A percentile compares a stretch with the other conserved stretches of the same genome.
phyloP scores from a whole-genome alignment of 2,329 filamentous ascomycete genomes.

The Phialophora expanda region DNA sequence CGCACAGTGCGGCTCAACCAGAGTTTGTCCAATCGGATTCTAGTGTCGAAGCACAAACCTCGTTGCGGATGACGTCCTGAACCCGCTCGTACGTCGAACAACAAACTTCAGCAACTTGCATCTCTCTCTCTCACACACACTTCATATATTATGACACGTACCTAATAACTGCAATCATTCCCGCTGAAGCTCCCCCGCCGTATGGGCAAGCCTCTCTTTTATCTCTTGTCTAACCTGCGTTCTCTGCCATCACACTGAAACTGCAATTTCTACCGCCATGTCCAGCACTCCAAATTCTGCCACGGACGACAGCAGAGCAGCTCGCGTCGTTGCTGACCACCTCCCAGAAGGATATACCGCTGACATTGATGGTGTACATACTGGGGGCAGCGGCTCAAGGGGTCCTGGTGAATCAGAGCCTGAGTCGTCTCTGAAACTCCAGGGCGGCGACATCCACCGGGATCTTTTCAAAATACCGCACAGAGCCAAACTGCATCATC shows the following conservation, averaged over 20 bases:
- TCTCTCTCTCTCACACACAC: background rate
- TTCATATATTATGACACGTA: background rate
- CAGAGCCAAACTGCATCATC: slow-evolving; percentile 57
- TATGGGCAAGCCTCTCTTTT: background rate
- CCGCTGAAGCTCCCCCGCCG: background rate
- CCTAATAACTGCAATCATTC: background rate
- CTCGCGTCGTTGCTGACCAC: slow-evolving; percentile 33
- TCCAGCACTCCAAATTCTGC: slow-evolving; percentile 28
- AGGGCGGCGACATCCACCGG: slow-evolving; percentile 78
- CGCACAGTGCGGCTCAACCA: background rate
- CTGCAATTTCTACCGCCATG: slow-evolving; percentile 22
- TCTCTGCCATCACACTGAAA: background rate
- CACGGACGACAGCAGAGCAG: slow-evolving; percentile 26
- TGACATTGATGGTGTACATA: slow-evolving; percentile 27
- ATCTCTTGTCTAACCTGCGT: background rate
- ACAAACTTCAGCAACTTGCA: background rate
- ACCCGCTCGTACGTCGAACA: background rate
- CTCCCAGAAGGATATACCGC: slow-evolving; percentile 37
- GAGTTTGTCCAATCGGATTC: background rate
- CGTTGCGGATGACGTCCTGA: background rate
- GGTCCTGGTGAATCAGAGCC: slow-evolving; percentile 13
- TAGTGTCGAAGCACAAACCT: background rate
- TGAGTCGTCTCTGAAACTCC: slow-evolving; percentile 71
- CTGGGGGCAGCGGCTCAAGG: slow-evolving; percentile 2
- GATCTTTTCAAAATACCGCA: slow-evolving; percentile 77